These are phyloP conservation scores for Thelonectria rubi DNA, from an alignment of 2,329 filamentous ascomycete species.

Conservation along the genomic window DNA sequence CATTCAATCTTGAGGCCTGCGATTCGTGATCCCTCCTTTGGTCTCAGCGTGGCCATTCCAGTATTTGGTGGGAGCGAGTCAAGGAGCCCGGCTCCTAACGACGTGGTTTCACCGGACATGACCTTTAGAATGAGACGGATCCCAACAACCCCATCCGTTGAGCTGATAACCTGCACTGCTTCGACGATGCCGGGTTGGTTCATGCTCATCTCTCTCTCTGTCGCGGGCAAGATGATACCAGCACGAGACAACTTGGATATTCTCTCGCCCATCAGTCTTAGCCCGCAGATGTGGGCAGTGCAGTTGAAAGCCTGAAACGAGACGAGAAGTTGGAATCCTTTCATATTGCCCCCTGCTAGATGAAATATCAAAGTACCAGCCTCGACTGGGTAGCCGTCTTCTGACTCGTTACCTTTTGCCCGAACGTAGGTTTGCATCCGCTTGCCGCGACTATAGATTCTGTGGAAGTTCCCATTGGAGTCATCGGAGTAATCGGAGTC, in stretches of 20 bases:
- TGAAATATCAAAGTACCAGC: too few relatives aligned
- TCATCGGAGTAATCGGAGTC: too few relatives aligned
- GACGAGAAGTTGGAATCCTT: too few relatives aligned
- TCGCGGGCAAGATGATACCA: not conserved
- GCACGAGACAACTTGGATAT: not conserved
- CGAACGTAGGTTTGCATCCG: too few relatives aligned
- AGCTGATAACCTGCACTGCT: not conserved
- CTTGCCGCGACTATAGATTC: too few relatives aligned
- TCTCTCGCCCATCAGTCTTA: not conserved
- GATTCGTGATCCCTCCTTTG: not conserved
- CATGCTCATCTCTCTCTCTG: not conserved
- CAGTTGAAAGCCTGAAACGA: not conserved
- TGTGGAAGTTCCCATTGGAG: too few relatives aligned
- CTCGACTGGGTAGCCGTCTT: too few relatives aligned
- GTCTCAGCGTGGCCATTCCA: not conserved
- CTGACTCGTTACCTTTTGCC: too few relatives aligned
- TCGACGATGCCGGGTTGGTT: not conserved
- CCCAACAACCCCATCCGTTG: not conserved
- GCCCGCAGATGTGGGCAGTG: not conserved
- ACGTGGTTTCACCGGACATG: not conserved
- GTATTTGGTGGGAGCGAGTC: not conserved
- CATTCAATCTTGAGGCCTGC: not conserved
- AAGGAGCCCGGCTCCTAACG: not conserved
- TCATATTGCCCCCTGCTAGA: too few relatives aligned
- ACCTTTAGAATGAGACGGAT: not conserved